Percentiles rank a stretch among this genome's conserved stretches.
Evolutionary conservation across 345 rosid species (phyloP).

Genomic region (Eucalyptus globulus): DNA sequence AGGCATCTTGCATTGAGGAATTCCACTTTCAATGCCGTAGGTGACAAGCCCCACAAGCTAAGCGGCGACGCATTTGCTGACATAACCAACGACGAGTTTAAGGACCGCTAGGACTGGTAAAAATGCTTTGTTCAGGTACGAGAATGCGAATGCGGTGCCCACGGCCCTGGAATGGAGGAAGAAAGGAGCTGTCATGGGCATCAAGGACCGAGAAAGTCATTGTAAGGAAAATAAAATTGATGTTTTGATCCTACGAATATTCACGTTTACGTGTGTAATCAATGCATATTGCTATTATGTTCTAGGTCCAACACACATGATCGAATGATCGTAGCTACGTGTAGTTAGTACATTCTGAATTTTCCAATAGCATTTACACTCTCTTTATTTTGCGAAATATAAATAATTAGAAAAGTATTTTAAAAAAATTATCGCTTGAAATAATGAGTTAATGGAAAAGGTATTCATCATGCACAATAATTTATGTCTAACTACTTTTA

Average conservation of each 20-base stretch:
- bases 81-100: constrained; percentile 14
- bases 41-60: constrained; percentile 5
- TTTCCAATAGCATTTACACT: fast-evolving
- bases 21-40: not conserved
- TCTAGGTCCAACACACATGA: too few species aligned
- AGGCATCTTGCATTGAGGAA: constrained; percentile 94
- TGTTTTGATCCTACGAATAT: fast-evolving
- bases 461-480: too few species aligned
- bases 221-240: not conserved
- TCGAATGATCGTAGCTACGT: fast-evolving
- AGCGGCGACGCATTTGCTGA: constrained; percentile 17
- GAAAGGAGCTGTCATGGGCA: constrained; percentile 12
- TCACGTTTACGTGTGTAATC: not conserved
- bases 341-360: too few species aligned
- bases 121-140: not conserved
- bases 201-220: constrained; percentile 14
- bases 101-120: not conserved
- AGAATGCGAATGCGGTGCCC: not conserved
- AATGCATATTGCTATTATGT: not conserved
- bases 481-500: fast-evolving
- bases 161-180: constrained; percentile 11
- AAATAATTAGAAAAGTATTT: too few species aligned
- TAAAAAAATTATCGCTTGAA: fast-evolving
- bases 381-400: fast-evolving
- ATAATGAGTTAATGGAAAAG: too few species aligned